phyloP scores from a whole-genome alignment of 1,284 basidiomycete species.

The Takashimella koratensis region DNA sequence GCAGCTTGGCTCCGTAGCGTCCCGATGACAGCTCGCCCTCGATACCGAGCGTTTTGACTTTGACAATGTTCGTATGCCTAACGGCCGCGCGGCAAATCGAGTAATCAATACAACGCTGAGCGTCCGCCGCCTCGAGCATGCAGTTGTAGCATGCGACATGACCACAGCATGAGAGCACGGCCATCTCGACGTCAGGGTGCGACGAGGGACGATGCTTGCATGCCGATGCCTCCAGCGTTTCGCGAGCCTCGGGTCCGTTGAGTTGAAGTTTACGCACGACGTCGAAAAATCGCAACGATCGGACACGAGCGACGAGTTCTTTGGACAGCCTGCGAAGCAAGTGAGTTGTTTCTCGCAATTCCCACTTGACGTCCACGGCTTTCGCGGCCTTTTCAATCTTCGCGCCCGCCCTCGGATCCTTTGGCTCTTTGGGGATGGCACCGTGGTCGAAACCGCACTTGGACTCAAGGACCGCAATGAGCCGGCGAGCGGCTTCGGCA shows the following conservation, averaged over 20 bases:
- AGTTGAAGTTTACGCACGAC: slow-evolving; percentile 83
- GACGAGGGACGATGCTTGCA: slow-evolving; percentile 50
- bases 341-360: slow-evolving; percentile 79
- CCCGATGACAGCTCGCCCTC: slow-evolving; percentile 75
- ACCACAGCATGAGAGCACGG: slow-evolving; percentile 83
- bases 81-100: slow-evolving; percentile 66
- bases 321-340: slow-evolving; percentile 75
- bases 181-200: slow-evolving; percentile 62
- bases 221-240: slow-evolving; percentile 25
- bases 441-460: slow-evolving; percentile 36
- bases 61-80: slow-evolving; percentile 74
- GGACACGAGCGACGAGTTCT: slow-evolving; percentile 80
- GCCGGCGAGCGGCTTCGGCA: slow-evolving; percentile 51
- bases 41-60: slow-evolving; percentile 73
- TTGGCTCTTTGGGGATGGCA: slow-evolving; percentile 21
- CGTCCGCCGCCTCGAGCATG: slow-evolving; percentile 65
- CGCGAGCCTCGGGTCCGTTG: slow-evolving; percentile 56
- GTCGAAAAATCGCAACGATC: slow-evolving; percentile 84
- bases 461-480: slow-evolving; percentile 48
- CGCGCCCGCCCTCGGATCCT: slow-evolving; percentile 42
- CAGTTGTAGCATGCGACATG: slow-evolving; percentile 76
- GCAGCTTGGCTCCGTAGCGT: slow-evolving; percentile 82
- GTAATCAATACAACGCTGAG: slow-evolving; percentile 75
- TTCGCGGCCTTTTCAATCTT: slow-evolving; percentile 30
- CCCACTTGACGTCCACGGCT: slow-evolving; percentile 63